Evolutionary conservation across 352 stramenopile genomes (phyloP).

Genomic region (Phytophthora aleatoria): DNA sequence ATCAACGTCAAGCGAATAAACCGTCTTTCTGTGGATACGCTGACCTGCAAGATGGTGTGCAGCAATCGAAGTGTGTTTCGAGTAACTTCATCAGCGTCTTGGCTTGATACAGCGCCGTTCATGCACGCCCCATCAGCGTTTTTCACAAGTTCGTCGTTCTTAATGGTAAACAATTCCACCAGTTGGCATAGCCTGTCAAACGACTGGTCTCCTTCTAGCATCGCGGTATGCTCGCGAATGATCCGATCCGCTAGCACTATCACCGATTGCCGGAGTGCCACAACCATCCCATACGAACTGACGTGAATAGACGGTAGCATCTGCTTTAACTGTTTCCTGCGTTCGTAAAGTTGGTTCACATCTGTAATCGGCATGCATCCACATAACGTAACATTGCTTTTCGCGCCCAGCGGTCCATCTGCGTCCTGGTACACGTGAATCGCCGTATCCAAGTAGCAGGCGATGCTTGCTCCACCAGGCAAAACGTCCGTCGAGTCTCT

Average conservation of each 20-base stretch:
- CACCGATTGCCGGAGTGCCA: conserved; percentile 44
- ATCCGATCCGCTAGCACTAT: conserved; percentile 38
- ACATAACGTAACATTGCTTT: conserved; percentile 40
- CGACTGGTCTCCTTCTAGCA: conserved; percentile 39
- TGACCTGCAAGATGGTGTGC: conserved; percentile 39
- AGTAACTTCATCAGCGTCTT: conserved; percentile 32
- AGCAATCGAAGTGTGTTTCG: conserved; percentile 42
- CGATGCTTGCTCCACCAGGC: conserved; percentile 34
- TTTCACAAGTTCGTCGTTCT: conserved; percentile 36
- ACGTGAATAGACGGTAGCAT: conserved; percentile 57
- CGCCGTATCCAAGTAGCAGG: conserved; percentile 59
- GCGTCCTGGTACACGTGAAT: conserved; percentile 72
- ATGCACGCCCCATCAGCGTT: not conserved
- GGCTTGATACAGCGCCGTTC: conserved; percentile 22
- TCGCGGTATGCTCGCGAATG: conserved; percentile 34
- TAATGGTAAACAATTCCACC: conserved; percentile 42
- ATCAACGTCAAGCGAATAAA: conserved; percentile 42
- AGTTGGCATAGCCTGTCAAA: conserved; percentile 47
- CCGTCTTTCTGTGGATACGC: conserved; percentile 29
- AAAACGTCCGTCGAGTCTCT: conserved; percentile 30
- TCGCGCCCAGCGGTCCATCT: conserved; percentile 51
- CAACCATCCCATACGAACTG: conserved; percentile 39
- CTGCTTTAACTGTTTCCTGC: conserved; percentile 51
- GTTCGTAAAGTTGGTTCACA: conserved; percentile 28
- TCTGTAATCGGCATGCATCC: conserved; percentile 51